Evolutionary conservation across 352 stramenopile species (phyloP).

Genomic region (Thalassiosira mediterranea): DNA sequence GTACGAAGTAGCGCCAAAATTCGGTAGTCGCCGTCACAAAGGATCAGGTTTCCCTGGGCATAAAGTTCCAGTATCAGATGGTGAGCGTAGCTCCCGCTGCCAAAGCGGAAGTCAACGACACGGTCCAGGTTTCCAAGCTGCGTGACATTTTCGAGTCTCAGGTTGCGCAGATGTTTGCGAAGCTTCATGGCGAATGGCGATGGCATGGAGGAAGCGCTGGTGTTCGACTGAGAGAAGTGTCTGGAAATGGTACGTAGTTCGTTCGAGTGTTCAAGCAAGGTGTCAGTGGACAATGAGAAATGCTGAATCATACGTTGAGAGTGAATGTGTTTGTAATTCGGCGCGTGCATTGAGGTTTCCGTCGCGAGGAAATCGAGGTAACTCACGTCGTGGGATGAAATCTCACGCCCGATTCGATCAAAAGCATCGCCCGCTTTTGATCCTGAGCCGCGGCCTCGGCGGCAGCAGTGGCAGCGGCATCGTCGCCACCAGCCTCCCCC

Average conservation of each 20-base stretch:
- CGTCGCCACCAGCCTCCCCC: background rate
- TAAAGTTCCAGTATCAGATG: slow-evolving; percentile 98
- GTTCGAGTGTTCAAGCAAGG: no score
- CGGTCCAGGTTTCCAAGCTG: slow-evolving; percentile 93
- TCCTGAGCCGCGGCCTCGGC: slow-evolving; percentile 6
- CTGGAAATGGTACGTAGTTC: no score
- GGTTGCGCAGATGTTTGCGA: slow-evolving; percentile 94
- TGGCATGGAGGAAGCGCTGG: slow-evolving; percentile 85
- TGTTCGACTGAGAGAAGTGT: slow-evolving; percentile 46
- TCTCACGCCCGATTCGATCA: slow-evolving; percentile 95
- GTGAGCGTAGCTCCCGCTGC: slow-evolving; percentile 86
- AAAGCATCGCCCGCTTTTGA: slow-evolving; percentile 89
- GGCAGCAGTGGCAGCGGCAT: background rate
- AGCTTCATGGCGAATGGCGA: slow-evolving; percentile 97
- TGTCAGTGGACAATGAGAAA: no score
- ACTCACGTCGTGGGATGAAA: slow-evolving; percentile 94
- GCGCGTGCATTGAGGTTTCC: no score
- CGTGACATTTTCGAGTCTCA: slow-evolving; percentile 90
- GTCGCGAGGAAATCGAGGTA: no score
- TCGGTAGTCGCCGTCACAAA: slow-evolving; percentile 92
- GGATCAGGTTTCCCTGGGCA: slow-evolving; percentile 94
- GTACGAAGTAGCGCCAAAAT: slow-evolving; percentile 95
- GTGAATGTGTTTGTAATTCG: no score
- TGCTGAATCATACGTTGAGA: no score
- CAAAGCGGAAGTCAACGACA: slow-evolving; percentile 96